phyloP scores from a whole-genome alignment of 495 filamentous ascomycete species.

The Penicillium manginii region DNA sequence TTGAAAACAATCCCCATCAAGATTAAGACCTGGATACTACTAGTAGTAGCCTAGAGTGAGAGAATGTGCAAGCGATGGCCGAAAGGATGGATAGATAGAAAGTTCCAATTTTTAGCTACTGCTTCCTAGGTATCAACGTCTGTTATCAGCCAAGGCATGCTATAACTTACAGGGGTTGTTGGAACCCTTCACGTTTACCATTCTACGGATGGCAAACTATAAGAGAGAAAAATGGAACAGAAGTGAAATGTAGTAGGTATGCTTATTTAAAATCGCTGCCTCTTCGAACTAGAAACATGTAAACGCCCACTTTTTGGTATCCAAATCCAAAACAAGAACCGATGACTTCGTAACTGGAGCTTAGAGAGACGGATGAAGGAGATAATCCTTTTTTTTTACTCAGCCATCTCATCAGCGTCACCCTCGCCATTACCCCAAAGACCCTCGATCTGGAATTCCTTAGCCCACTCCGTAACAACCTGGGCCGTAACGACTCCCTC shows the following conservation, averaged over 20 bases:
- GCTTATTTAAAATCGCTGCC: slow-evolving; percentile 6
- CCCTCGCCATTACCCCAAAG: slow-evolving; percentile 74
- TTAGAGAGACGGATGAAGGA: slow-evolving; percentile 1
- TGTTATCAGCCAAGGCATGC: no score
- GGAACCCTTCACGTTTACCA: not conserved
- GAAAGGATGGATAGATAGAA: no score
- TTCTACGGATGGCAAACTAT: not conserved
- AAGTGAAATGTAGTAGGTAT: slow-evolving; percentile 3
- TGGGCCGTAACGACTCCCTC: slow-evolving; percentile 69
- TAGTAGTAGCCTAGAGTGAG: no score
- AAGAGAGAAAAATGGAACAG: not conserved
- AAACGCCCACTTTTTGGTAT: slow-evolving; percentile 47
- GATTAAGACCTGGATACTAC: no score
- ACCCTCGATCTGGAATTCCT: slow-evolving; percentile 94
- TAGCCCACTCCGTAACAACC: slow-evolving; percentile 91
- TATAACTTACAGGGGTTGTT: no score
- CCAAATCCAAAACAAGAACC: slow-evolving; percentile 33
- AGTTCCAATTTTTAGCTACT: no score
- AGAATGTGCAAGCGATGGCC: no score
- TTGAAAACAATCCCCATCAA: no score
- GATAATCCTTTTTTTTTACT: slow-evolving; percentile 33
- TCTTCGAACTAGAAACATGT: slow-evolving; percentile 20
- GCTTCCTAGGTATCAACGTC: no score
- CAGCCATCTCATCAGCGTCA: slow-evolving; percentile 50
- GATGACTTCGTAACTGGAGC: slow-evolving; percentile 28